Evolutionary conservation across 1,284 basidiomycete genomes (phyloP).

Genomic region (Ganoderma meredithae): DNA sequence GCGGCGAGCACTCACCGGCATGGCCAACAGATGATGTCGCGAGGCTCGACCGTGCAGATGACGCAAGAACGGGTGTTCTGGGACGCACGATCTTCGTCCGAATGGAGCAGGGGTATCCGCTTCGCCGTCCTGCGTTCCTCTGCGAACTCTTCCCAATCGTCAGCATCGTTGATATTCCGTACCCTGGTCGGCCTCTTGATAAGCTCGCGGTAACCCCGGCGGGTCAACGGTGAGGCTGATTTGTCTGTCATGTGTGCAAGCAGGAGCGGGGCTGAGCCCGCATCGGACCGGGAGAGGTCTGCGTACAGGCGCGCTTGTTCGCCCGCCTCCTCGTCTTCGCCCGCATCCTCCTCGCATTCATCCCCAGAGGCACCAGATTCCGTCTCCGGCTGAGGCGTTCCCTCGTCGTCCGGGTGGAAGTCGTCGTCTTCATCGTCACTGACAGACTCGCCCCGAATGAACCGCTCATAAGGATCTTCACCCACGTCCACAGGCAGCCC

Average conservation of each 20-base stretch:
- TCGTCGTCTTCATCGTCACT: slow-evolving; percentile 69
- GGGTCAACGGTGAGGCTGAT: slow-evolving; percentile 53
- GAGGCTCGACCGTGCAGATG: slow-evolving; percentile 72
- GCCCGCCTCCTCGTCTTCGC: slow-evolving; percentile 35
- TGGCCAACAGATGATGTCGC: slow-evolving; percentile 82
- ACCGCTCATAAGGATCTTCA: slow-evolving; percentile 57
- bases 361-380: slow-evolving; percentile 21
- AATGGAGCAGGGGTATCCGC: slow-evolving; percentile 20
- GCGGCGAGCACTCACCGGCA: slow-evolving; percentile 61
- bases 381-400: slow-evolving; percentile 6
- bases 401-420: slow-evolving; percentile 39
- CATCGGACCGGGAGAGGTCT: slow-evolving; percentile 48
- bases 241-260: slow-evolving; percentile 57
- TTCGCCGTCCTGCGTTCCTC: slow-evolving; percentile 33
- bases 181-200: slow-evolving; percentile 35
- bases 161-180: slow-evolving; percentile 20
- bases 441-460: slow-evolving; percentile 68
- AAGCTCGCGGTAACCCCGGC: slow-evolving; percentile 51
- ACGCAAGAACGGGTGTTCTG: slow-evolving; percentile 64
- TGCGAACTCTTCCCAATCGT: slow-evolving; percentile 41
- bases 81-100: slow-evolving; percentile 37
- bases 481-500: slow-evolving; percentile 26
- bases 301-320: slow-evolving; percentile 52
- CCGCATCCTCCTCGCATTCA: slow-evolving; percentile 36
- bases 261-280: slow-evolving; percentile 51